A percentile compares a stretch with the other conserved stretches of the same genome.
phyloP scores from a whole-genome alignment of 2,329 filamentous ascomycete species.

The Botrytis sinoallii region DNA sequence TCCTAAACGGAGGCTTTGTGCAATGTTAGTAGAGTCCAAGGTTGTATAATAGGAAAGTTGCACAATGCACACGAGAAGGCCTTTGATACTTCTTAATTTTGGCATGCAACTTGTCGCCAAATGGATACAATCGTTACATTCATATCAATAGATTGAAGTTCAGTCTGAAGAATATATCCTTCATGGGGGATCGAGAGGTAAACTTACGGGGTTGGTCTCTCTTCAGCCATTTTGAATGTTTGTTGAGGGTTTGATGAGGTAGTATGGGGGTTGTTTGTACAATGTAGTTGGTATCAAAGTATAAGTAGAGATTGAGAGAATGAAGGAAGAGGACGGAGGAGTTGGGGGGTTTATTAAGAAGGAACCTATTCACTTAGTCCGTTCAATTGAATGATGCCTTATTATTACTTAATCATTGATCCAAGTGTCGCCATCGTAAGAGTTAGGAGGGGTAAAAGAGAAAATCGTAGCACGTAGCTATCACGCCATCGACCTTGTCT shows the following conservation, averaged over 20 bases:
- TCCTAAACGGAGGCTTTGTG: constrained; percentile 60
- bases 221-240: constrained; percentile 24
- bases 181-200: background rate
- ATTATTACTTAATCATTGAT: constrained; percentile 14
- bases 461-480: constrained; percentile 15
- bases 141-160: background rate
- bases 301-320: background rate
- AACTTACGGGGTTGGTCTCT: constrained; percentile 26
- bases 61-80: background rate
- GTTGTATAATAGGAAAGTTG: background rate
- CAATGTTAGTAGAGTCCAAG: background rate
- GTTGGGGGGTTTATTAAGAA: background rate
- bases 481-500: constrained; percentile 18
- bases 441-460: background rate
- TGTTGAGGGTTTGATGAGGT: background rate
- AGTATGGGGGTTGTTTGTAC: background rate
- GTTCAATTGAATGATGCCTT: background rate
- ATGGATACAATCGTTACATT: background rate
- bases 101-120: background rate
- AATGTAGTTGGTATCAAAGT: background rate
- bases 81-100: background rate
- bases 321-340: background rate
- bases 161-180: background rate
- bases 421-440: constrained; percentile 15
- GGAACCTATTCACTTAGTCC: background rate